Base-by-base conservation (phyloP, 805 yeast species). In the Candida anglica region DNA sequence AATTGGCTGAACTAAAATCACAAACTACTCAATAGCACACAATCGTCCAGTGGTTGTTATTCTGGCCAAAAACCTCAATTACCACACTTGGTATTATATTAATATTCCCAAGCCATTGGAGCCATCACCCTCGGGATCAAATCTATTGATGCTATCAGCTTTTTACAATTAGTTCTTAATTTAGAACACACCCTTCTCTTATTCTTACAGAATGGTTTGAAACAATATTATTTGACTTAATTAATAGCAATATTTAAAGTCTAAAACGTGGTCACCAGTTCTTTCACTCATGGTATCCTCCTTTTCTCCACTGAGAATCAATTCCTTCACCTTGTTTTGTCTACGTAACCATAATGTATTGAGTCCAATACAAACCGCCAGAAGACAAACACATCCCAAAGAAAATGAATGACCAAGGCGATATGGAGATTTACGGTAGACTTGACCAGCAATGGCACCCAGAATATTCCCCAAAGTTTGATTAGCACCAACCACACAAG, bases 401-500 rank as follows among this genome's bases (percentile, higher is more conserved):
- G 71, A 56, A 36, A 65, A 63, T 3, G 60, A 55, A 37, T 66
- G 60, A 2, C 75, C 73, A 19, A 66, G 46, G 10, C 37, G 43
- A 37, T 60, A 69, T 3, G 71, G 70, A 3, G 71, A 46, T 6
- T 46, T 42, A 22, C 65, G 47, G 48, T 67, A 70, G 16, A 69
- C 60, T 42, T 68, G 73, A 18, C 68, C 66, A 21, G 66, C 63
- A 38, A 69, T 51, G 3, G 62, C 68, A 33, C 77, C 77, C 5
- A 74, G 58, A 18, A 63, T 38, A 40, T 71, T 71, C 6, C 75
- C 75, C 13, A 69, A 37, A 2, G 69, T 55, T 42, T 66, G 73
- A 33, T 71, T 66, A 22, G 54, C 34, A 7, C 69, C 73, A 31
- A 69, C 46, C 4, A 69, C 60, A 3, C 71, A 56, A 6, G 69